Base-by-base conservation (phyloP, 78 protist genomes). In the Dictyostelium purpureum region DNA sequence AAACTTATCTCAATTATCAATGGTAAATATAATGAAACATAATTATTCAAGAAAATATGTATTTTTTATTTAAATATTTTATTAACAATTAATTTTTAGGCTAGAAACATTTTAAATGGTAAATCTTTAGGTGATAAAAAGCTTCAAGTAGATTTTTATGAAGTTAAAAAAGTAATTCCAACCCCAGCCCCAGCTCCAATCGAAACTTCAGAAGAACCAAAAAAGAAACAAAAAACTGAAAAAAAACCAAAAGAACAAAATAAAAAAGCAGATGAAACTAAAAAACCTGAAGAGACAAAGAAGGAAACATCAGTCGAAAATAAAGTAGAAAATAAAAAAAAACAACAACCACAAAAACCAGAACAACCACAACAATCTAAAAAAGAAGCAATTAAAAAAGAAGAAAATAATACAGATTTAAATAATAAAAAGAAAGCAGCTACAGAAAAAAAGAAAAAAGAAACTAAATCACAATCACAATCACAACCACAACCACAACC, bases 51-150 rank as follows among this genome's bases (percentile, higher is more conserved):
- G 4, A 12, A 28, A 0, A 59, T 24, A n/a, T 28, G 11, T 1
- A 28, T 11, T 28, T n/a, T n/a, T 9, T 43, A 43, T 43, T 9
- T 47, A 47, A 14, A 47, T 47, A 14, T 14, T 18, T 57, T 57
- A 21, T 57, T 57, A 11, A 26, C 26, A 57, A 11, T 26, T 57
- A 63, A 7, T n/a, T 4, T 47, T 31, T 79, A 79, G 88, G 40
- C 40, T 56, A 82, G 70, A 42, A 40, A 6, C 19, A 11, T 19
- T 21, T 19, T 85, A 19, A 26, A 70, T 73, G 71, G 57, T 35
- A 85, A 85, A 73, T 24, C 42, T 0, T 31, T 85, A 26, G 73
- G 63, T 21, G 82, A 73, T 37, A 85, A 73, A 42, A 85, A 73
- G 45, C 28, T 85, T 14, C n/a, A 3, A 33, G 82, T 73, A 43